phyloP scores from a whole-genome alignment of 2,329 filamentous ascomycete species.

The Cytospora schulzeri region DNA sequence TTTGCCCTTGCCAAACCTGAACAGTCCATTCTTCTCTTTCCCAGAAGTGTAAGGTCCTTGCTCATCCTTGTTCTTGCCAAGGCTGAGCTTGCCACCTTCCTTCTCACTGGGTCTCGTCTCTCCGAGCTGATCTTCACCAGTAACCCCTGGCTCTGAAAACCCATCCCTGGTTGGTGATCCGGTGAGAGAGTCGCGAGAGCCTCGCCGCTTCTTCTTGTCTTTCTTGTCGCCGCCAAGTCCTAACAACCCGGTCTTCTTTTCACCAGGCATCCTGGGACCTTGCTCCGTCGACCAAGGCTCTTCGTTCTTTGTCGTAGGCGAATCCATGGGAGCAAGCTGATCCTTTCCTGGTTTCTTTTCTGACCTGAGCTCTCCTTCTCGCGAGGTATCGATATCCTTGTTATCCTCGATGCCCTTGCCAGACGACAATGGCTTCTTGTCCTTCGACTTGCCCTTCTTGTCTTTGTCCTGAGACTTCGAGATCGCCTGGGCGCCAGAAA shows the following conservation, averaged over 20 bases:
- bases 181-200: not conserved
- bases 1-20: not conserved
- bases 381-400: not conserved
- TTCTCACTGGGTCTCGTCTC: not conserved
- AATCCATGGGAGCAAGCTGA: slow-evolving; percentile 1
- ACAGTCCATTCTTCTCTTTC: not conserved
- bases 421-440: not conserved
- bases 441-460: slow-evolving; percentile 12
- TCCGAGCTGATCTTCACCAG: not conserved
- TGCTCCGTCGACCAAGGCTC: slow-evolving; percentile 5
- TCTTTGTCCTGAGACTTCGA: slow-evolving; percentile 4
- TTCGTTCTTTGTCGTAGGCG: not conserved
- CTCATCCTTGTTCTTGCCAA: not conserved
- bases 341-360: slow-evolving; percentile 2
- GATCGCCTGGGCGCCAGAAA: not conserved
- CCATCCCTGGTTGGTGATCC: not conserved
- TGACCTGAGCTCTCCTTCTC: not conserved
- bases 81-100: not conserved
- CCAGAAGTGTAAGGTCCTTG: not conserved
- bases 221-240: not conserved
- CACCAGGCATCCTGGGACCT: not conserved
- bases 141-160: not conserved
- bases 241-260: not conserved
- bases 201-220: not conserved
- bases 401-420: not conserved